Conservation (phyloP, 306 rosid species). For the Prunus mira region DNA sequence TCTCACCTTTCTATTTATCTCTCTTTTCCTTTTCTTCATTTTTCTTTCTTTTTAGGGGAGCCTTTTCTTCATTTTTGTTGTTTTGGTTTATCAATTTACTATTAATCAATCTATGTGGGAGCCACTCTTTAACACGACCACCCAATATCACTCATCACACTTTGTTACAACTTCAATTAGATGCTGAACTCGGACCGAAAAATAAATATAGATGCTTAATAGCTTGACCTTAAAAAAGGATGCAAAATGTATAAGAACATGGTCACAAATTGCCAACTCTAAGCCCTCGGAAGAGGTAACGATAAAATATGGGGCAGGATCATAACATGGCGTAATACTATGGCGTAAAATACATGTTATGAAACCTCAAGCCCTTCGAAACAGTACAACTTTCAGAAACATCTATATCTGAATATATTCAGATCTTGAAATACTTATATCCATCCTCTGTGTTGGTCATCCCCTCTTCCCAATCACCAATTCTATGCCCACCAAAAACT, state of each 20-base stretch:
- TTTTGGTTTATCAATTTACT: neutral
- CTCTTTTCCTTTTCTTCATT: neutral
- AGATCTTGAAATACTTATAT: slow-evolving; percentile 81
- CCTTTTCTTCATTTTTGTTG: neutral
- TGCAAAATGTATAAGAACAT: too few species aligned
- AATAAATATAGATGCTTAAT: neutral
- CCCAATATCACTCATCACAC: neutral
- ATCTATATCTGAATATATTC: neutral
- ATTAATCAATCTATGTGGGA: neutral
- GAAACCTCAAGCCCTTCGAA: neutral
- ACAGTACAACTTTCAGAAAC: neutral
- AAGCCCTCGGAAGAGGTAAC: neutral
- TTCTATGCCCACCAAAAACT: slow-evolving; percentile 75
- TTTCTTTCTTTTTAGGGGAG: neutral
- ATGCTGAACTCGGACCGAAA: neutral
- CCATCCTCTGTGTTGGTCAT: slow-evolving; percentile 76
- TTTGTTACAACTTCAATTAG: neutral
- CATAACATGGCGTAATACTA: too few species aligned
- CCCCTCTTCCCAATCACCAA: slow-evolving; percentile 98
- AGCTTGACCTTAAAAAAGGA: too few species aligned
- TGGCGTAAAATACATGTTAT: neutral
- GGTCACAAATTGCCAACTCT: neutral
- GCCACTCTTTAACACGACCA: neutral
- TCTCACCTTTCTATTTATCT: neutral
- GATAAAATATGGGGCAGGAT: too few species aligned